Percentiles rank a stretch among this genome's conserved stretches.
Conservation (phyloP, 108 stramenopile genomes). For the Parietichytrium sp. region DNA sequence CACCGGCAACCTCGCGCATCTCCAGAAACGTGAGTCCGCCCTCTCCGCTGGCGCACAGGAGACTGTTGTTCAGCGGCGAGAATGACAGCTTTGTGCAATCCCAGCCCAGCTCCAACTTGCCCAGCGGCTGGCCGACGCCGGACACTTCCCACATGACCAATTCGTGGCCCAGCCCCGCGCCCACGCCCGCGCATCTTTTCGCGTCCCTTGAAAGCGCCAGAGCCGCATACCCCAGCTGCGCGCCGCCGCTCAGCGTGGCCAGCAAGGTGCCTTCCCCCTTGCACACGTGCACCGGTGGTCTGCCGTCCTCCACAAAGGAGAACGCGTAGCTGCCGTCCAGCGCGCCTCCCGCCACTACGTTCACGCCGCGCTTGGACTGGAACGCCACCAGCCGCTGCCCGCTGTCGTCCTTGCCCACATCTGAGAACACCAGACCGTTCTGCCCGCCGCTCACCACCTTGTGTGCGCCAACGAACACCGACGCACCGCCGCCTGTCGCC, state of each 20-base stretch:
- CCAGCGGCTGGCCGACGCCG: not conserved
- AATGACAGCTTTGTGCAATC: not conserved
- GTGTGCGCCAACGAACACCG: not conserved
- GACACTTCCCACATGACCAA: not conserved
- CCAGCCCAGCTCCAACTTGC: not conserved
- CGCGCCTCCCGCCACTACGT: no score
- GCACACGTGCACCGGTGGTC: no score
- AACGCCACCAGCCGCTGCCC: no score
- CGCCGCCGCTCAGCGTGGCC: no score
- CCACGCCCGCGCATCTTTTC: not conserved
- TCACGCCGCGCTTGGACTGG: no score
- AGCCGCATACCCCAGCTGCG: not conserved
- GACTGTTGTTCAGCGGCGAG: not conserved
- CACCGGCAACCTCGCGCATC: not conserved
- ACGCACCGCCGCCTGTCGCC: not conserved
- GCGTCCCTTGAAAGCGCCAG: constrained; percentile 2
- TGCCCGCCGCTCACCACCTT: no score
- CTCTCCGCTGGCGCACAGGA: not conserved
- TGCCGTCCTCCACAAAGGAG: no score
- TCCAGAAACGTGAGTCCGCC: not conserved
- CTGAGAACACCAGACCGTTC: no score
- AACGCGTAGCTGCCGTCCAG: no score
- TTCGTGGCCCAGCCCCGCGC: constrained; percentile 9
- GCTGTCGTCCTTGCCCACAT: no score
- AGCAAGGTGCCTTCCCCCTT: no score